phyloP scores from a whole-genome alignment of 2,329 filamentous ascomycete species.

The Stagonosporopsis chrysanthemi region DNA sequence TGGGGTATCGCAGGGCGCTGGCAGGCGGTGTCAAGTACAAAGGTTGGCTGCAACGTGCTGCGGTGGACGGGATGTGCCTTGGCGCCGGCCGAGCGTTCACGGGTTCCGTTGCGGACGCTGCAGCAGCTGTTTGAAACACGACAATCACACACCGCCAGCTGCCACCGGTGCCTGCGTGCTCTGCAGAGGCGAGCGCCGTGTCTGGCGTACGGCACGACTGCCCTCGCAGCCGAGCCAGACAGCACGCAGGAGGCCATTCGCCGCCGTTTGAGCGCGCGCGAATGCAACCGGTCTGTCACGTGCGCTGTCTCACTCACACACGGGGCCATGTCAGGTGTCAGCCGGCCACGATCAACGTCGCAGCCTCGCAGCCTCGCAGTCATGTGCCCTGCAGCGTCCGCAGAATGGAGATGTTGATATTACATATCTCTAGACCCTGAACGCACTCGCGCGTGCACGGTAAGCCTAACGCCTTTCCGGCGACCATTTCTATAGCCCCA shows the following conservation, averaged over 20 bases:
- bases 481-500: conserved; percentile 26
- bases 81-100: conserved; percentile 18
- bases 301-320: conserved; percentile 7
- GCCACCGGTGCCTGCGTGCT: conserved; percentile 22
- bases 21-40: conserved; percentile 35
- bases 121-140: conserved; percentile 23
- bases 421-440: conserved; percentile 14
- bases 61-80: conserved; percentile 19
- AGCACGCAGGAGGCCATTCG: background rate
- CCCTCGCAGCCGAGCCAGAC: background rate
- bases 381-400: background rate
- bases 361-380: conserved; percentile 3
- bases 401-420: conserved; percentile 36
- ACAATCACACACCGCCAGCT: conserved; percentile 28
- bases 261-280: background rate
- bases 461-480: conserved; percentile 28
- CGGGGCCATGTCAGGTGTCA: background rate
- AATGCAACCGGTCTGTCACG: conserved; percentile 11
- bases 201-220: conserved; percentile 24
- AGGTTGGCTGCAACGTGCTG: conserved; percentile 24
- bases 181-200: conserved; percentile 7
- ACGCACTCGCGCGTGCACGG: conserved; percentile 19
- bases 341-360: too few relatives aligned
- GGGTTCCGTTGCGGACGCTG: conserved; percentile 19
- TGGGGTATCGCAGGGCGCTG: conserved; percentile 36